Base-by-base conservation (phyloP, 1,284 basidiomycete species). In the Xerocomus nothofagi region DNA sequence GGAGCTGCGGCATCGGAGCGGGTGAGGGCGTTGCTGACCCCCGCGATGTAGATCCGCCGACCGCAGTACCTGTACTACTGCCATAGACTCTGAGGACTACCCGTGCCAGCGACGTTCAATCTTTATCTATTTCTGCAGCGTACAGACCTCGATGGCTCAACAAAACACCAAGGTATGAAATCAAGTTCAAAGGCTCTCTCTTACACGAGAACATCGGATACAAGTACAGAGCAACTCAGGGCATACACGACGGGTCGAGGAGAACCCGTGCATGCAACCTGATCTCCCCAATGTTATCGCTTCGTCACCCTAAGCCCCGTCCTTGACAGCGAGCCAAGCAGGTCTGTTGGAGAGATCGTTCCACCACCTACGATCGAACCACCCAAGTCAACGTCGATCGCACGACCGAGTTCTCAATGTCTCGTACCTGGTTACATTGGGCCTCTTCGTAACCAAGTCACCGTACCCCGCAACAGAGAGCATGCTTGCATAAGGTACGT, bases 401-500 rank as follows among this genome's bases (percentile, higher is more conserved):
- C 17, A 45, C 1, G 5, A 29, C 4, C 6, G n/a, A 17, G 10
- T 4, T 9, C 5, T 10, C 9, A 26, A n/a, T n/a, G 5, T 17
- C 4, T 3, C 66, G 10, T 27, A 70, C 66, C 56, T 70, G 0
- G 46, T 12, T 10, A 67, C 53, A 17, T 62, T 63, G 27, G 55
- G 49, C 46, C 65, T 55, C 15, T 45, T 57, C 5, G 29, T 12
- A 3, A 70, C 6, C 7, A 57, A 12, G 0, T 65, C 43, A 1
- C 12, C 7, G 2, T 37, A 6, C 4, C 27, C 47, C 0, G 9
- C 20, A 12, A 0, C 0, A 10, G 10, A 23, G 17, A 66, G 32
- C 20, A 36, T 2, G 17, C 10, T 42, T 26, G 73, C 79, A 48
- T 73, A 74, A 0, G 81, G 72, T 18, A 83, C 57, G 58, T 82